Evolutionary conservation across 805 yeast genomes (phyloP), one percentile per base, ranked within the genome.

Genomic region (Candida chauliodis): DNA sequence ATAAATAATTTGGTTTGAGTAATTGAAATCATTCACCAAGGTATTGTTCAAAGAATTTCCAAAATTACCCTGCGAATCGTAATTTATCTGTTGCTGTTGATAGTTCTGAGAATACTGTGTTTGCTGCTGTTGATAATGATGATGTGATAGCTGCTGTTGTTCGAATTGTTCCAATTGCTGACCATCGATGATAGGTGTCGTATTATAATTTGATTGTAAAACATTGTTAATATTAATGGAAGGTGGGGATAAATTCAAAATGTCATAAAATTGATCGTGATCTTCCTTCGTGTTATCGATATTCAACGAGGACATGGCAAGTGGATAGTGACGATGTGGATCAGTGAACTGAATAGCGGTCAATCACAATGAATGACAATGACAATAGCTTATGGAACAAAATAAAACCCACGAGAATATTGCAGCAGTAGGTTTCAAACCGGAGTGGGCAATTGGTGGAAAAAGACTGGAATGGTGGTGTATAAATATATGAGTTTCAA

Each of bases 161-260:
- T 23, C 47, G 45, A 17, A 45, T 33, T 21, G 44, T 35, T 6
- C 11, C 30, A 18, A 8, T 20, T 38, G 42, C 13, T 24, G 30
- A 8, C 28, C 19, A 14, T 26, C 38, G 6, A 18, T 18, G 22
- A 19, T 14, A 11, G 8, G 30, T 4, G 10, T 9, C 19, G 36
- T n/a, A 8, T 37, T 17, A n/a, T 35, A 8, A n/a, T n/a, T 23
- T 15, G 38, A 19, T 16, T 27, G 30, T 16, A 30, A 31, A 13
- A 20, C 18, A 8, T 19, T 5, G 15, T 30, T 30, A 23, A 30
- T 19, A 30, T 30, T 30, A 10, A 38, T 40, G 30, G 41, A 22
- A 23, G 49, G 59, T n/a, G 66, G 65, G 19, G 61, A 55, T 32
- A 61, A 45, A 28, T 59, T 58, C 31, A 60, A 47, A 19, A 59